Conservation (phyloP, 768 basidiomycete genomes). For the Heimioporus sp. region DNA sequence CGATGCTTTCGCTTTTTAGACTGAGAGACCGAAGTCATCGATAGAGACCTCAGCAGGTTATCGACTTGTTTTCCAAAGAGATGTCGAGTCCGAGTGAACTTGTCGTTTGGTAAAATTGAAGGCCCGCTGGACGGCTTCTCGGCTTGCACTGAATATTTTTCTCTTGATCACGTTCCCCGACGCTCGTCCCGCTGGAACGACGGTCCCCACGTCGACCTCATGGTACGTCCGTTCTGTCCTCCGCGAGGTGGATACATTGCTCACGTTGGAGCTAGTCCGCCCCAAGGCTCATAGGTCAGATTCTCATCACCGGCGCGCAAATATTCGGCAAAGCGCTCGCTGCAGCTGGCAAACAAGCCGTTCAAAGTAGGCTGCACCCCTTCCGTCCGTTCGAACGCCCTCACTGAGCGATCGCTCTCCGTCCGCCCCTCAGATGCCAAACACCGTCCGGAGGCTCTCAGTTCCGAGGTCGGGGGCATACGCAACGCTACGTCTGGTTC, state of each 20-base stretch:
- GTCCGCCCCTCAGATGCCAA: constrained; percentile 70
- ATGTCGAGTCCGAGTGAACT: too few species aligned
- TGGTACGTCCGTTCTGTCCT: constrained; percentile 15
- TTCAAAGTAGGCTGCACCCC: constrained; percentile 68
- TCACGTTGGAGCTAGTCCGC: constrained; percentile 53
- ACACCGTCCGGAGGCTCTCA: constrained; percentile 68
- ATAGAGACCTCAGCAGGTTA: too few species aligned
- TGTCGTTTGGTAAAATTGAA: too few species aligned
- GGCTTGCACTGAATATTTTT: constrained; percentile 5
- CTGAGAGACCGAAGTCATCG: constrained; percentile 16
- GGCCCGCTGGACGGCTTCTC: too few species aligned
- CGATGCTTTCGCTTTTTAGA: constrained; percentile 53
- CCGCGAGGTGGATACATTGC: not conserved
- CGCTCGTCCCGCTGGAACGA: not conserved
- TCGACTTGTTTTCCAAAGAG: too few species aligned
- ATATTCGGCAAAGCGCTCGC: constrained; percentile 90
- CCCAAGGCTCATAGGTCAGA: constrained; percentile 78
- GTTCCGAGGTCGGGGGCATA: constrained; percentile 69
- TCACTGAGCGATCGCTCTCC: not conserved
- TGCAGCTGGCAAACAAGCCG: constrained; percentile 89
- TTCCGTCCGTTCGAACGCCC: not conserved
- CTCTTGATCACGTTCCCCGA: constrained; percentile 17
- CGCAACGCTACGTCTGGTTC: constrained; percentile 75
- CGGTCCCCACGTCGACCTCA: constrained; percentile 9
- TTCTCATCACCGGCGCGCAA: constrained; percentile 69